These are phyloP conservation scores for Lodderomyces oxycetoniae DNA, from an alignment of 1,139 yeast species.

Conservation along the genomic window DNA sequence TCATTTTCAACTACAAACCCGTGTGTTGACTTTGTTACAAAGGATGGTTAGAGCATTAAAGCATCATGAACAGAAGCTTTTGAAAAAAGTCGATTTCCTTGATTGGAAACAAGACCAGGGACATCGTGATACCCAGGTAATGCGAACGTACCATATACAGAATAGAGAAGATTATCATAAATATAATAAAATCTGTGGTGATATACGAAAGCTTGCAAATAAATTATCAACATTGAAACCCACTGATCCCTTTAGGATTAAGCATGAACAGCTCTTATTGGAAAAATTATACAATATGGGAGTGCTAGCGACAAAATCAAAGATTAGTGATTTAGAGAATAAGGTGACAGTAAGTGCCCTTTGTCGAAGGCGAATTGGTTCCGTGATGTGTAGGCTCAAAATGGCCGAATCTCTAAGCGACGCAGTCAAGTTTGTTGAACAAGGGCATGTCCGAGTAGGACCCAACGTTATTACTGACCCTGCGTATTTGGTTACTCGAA, in stretches of 20 bases:
- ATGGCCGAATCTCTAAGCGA: conserved; percentile 91
- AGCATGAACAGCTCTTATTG: conserved; percentile 80
- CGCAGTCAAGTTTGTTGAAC: conserved; percentile 89
- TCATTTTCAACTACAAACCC: not conserved
- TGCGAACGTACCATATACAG: conserved; percentile 90
- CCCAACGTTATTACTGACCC: conserved; percentile 95
- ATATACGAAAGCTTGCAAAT: conserved; percentile 79
- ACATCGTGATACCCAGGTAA: conserved; percentile 91
- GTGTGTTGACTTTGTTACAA: no score
- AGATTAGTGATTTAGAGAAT: conserved; percentile 89
- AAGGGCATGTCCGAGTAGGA: conserved; percentile 97
- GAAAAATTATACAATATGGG: conserved; percentile 91
- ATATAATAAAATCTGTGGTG: conserved; percentile 89
- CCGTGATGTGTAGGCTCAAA: conserved; percentile 88
- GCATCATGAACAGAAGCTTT: conserved; percentile 90
- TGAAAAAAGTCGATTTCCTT: conserved; percentile 92
- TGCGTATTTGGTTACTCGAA: conserved; percentile 86
- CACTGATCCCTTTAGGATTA: conserved; percentile 75
- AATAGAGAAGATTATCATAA: conserved; percentile 94
- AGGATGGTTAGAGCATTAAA: conserved; percentile 85
- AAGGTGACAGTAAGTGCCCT: conserved; percentile 88
- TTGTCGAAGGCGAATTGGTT: conserved; percentile 89
- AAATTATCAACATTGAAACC: conserved; percentile 80
- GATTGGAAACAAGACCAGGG: conserved; percentile 97
- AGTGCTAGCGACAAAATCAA: conserved; percentile 73